Evolutionary conservation across 2,329 filamentous ascomycete species (phyloP).

Genomic region (Reticulascus tulasneorum): DNA sequence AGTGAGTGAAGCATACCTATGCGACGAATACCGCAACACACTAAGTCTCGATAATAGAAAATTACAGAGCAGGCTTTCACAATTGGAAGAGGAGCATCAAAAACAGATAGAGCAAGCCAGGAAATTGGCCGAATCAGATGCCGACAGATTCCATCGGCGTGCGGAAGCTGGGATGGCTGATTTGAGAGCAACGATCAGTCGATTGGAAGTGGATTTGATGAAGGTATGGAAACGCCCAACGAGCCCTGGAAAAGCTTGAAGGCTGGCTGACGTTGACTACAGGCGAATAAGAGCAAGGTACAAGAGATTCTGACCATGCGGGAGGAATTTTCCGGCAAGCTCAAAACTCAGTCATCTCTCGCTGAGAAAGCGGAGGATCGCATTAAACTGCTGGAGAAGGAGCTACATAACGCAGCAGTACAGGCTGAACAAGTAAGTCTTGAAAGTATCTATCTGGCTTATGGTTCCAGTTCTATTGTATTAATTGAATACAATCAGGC

Average conservation of each 20-base stretch:
- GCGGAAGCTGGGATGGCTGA: constrained; percentile 61
- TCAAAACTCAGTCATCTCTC: constrained; percentile 40
- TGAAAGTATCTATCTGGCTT: too few species aligned
- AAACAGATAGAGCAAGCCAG: constrained; percentile 30
- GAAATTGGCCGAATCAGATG: constrained; percentile 44
- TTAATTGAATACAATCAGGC: too few species aligned
- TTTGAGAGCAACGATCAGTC: constrained; percentile 55
- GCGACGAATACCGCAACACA: constrained; percentile 2
- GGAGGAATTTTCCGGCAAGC: constrained; percentile 26
- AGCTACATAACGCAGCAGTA: constrained; percentile 22
- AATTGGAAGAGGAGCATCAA: constrained; percentile 14
- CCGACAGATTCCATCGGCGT: constrained; percentile 43
- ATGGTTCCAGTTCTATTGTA: too few species aligned
- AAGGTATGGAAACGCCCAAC: constrained; percentile 44
- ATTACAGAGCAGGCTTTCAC: constrained; percentile 10
- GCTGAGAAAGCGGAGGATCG: constrained; percentile 30
- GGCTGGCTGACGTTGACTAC: constrained; percentile 16
- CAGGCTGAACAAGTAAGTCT: constrained; percentile 2
- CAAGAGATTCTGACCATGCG: constrained; percentile 57
- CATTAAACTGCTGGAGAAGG: constrained; percentile 23
- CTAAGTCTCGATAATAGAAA: constrained; percentile 2
- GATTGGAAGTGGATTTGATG: constrained; percentile 58
- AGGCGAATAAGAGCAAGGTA: constrained; percentile 57
- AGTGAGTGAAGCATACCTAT: too few species aligned
- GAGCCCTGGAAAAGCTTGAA: too few species aligned